Evolutionary conservation across 768 basidiomycete species (phyloP), one percentile per base, ranked within the genome.

Genomic region (Termitomyces sp.): DNA sequence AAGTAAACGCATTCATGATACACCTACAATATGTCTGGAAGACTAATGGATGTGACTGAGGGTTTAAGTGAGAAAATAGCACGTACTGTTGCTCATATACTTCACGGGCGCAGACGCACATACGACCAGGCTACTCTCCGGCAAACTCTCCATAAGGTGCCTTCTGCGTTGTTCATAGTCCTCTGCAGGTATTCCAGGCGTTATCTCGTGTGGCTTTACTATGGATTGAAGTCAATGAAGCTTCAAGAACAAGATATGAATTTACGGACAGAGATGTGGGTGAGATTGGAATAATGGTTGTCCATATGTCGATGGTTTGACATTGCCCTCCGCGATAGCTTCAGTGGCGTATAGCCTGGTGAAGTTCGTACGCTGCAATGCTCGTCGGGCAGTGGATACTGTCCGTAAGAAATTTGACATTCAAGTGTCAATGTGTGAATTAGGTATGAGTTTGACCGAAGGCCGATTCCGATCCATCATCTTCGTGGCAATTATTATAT

Each of bases 241-340:
- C 41, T 22, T 51, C 38, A 44, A 28, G 44, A 55, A 36, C 38
- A 16, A 60, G 32, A 40, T 9, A 18, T 32, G 32, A 24, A 18
- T 40, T 11, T 28, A 74, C 80, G 61, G 59, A 87, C 86, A 63
- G 30, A 97, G 81, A 71, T 96, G 92, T 0, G 93, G 88, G 68
- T 97, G 94, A 0, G 91, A 91, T 22, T 76, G 73, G 20, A 78
- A 80, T 11, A 87, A 75, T 0, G 94, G 92, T 68, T 96, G 94
- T 0, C 93, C 93, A 64, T 83, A 90, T 33, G 72, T 70, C 7
- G 92, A 85, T 3, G 92, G 92, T 70, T 93, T 94, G 14, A 47
- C 41, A 66, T 87, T 87, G 13, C 28, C 55, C 52, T 60, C 59
- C 13, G 54, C 41, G 8, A 58, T 52, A 1, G 61, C 57, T 49